Conservation (phyloP, 129 eudicot species). For the Gnaphalium uliginosum region DNA sequence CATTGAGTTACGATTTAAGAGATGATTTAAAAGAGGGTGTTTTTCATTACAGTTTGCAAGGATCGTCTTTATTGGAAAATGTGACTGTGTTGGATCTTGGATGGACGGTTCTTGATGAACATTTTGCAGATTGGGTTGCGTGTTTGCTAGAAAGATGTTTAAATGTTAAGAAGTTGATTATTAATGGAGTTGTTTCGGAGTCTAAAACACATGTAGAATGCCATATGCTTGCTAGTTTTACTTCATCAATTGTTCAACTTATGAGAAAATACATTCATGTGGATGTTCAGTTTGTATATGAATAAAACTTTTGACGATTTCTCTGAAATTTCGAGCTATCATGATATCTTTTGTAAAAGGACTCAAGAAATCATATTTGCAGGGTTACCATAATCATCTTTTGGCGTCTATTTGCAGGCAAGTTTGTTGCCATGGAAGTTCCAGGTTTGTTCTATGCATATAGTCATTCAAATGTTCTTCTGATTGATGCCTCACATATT, state of each 20-base stretch:
- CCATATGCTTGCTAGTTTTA: conserved; percentile 65
- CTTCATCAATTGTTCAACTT: conserved; percentile 61
- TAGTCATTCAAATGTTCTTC: conserved; percentile 9
- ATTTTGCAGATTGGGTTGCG: conserved; percentile 60
- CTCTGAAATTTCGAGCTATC: conserved; percentile 16
- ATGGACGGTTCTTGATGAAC: conserved; percentile 67
- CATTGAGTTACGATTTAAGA: conserved; percentile 66
- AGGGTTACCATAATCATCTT: background rate
- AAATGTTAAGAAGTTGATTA: conserved; percentile 51
- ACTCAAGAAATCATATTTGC: background rate
- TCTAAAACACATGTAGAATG: conserved; percentile 60
- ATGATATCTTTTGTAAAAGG: background rate
- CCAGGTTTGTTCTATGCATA: conserved; percentile 21
- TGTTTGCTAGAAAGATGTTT: conserved; percentile 59
- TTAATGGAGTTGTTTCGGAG: conserved; percentile 68
- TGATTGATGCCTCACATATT: background rate
- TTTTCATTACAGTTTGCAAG: conserved; percentile 59
- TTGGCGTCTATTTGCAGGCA: conserved; percentile 28
- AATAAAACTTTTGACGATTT: conserved; percentile 25
- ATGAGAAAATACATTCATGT: conserved; percentile 65
- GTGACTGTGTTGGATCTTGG: conserved; percentile 73
- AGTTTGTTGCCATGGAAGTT: conserved; percentile 13
- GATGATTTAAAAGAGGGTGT: conserved; percentile 55
- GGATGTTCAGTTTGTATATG: conserved; percentile 66
- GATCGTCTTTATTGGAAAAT: conserved; percentile 48